Conservation (phyloP, 208 protist genomes). For the Leptomonas seymouri region DNA sequence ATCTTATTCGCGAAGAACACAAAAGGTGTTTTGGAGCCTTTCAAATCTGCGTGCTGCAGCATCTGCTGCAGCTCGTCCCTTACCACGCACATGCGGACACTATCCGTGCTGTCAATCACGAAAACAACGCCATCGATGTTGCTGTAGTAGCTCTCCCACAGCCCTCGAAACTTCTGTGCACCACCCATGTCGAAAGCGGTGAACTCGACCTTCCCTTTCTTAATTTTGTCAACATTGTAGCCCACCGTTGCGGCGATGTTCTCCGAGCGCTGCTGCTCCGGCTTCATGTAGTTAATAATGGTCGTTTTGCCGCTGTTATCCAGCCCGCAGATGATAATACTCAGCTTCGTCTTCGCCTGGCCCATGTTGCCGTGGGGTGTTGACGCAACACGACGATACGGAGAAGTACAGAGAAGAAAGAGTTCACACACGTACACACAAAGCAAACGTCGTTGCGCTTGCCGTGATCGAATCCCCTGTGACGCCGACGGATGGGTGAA, state of each 20-base stretch:
- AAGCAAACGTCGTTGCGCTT: too few species aligned
- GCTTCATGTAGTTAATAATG: slow-evolving; percentile 98
- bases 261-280: slow-evolving; percentile 89
- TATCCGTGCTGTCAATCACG: slow-evolving; percentile 93
- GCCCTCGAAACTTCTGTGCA: slow-evolving; percentile 96
- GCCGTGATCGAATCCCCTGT: too few species aligned
- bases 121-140: slow-evolving; percentile 95
- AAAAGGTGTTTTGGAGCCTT: slow-evolving; percentile 49
- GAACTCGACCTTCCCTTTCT: slow-evolving; percentile 95
- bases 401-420: too few species aligned
- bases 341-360: slow-evolving; percentile 83
- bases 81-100: slow-evolving; percentile 83
- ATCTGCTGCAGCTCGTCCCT: slow-evolving; percentile 87
- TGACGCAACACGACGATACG: too few species aligned
- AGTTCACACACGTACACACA: too few species aligned
- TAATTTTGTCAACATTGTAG: slow-evolving; percentile 91
- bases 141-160: slow-evolving; percentile 98
- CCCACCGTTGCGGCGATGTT: slow-evolving; percentile 98
- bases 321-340: slow-evolving; percentile 84
- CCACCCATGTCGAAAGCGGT: slow-evolving; percentile 99
- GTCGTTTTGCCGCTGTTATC: slow-evolving; percentile 97
- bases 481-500: too few species aligned
- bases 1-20: slow-evolving; percentile 94
- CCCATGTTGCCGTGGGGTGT: slow-evolving; percentile 69
- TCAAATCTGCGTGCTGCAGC: slow-evolving; percentile 67